These are phyloP conservation scores for Basidioascus undulatus DNA, from an alignment of 768 basidiomycete species.

Conservation along the genomic window DNA sequence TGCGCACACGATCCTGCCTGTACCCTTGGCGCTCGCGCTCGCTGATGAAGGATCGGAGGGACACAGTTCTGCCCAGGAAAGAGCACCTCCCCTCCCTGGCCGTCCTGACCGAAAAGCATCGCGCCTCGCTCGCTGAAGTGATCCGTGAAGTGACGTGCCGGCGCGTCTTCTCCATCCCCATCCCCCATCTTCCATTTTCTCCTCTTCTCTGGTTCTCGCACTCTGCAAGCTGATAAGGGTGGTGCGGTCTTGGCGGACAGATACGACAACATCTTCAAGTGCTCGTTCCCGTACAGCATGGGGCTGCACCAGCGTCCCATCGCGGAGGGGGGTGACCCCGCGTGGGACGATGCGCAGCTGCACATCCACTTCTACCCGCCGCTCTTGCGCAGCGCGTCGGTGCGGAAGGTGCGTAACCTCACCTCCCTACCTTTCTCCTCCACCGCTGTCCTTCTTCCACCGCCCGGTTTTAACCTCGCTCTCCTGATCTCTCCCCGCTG, in stretches of 20 bases:
- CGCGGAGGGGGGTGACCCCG: constrained; percentile 18
- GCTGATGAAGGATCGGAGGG: background rate
- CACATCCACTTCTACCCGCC: constrained; percentile 77
- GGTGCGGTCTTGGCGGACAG: constrained; percentile 34
- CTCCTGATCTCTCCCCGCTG: too few species aligned
- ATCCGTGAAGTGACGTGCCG: constrained; percentile 17
- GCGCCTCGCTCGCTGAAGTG: constrained; percentile 36
- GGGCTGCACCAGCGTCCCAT: constrained; percentile 69
- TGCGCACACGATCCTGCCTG: constrained; percentile 17
- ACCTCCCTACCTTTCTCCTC: too few species aligned
- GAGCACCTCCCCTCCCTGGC: constrained; percentile 52
- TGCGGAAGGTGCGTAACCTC: too few species aligned
- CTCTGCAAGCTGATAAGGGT: background rate
- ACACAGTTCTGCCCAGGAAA: constrained; percentile 46
- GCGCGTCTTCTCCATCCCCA: constrained; percentile 12
- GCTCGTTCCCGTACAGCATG: constrained; percentile 80
- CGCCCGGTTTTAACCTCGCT: too few species aligned
- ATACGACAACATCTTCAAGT: constrained; percentile 58
- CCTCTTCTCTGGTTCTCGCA: background rate
- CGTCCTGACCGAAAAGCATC: constrained; percentile 37
- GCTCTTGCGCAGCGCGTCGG: constrained; percentile 49
- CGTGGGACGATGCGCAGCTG: constrained; percentile 39
- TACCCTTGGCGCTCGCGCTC: background rate
- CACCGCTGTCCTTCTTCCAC: too few species aligned
- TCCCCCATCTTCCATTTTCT: constrained; percentile 6